These are phyloP conservation scores for Rhizopogon vulgaris DNA, from an alignment of 768 basidiomycete species.

Conservation along the genomic window DNA sequence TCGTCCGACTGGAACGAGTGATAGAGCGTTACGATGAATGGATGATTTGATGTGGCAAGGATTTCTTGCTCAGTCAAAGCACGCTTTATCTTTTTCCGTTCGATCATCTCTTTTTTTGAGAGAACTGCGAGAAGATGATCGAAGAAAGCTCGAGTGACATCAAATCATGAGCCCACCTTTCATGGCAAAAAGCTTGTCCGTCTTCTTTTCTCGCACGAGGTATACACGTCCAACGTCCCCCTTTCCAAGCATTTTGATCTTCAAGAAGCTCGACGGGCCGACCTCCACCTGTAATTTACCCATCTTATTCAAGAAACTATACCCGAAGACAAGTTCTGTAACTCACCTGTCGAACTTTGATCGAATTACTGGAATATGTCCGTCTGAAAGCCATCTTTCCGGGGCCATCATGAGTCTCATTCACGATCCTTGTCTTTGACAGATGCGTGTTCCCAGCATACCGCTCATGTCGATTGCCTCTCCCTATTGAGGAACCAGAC, in stretches of 20 bases:
- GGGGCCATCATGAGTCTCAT: conserved; percentile 41
- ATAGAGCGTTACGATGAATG: conserved; percentile 98
- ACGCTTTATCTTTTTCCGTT: conserved; percentile 98
- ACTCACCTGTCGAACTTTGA: conserved; percentile 84
- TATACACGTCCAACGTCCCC: conserved; percentile 99
- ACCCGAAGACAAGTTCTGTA: background rate
- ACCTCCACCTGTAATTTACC: conserved; percentile 72
- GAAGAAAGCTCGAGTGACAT: conserved; percentile 2
- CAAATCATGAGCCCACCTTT: conserved; percentile 63
- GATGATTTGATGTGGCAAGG: conserved; percentile 95
- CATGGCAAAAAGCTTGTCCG: conserved; percentile 94
- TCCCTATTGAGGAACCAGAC: conserved; percentile 64
- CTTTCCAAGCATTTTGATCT: conserved; percentile 97
- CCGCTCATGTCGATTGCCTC: conserved; percentile 37
- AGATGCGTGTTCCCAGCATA: conserved; percentile 15
- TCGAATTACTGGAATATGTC: conserved; percentile 97
- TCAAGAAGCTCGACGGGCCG: conserved; percentile 87
- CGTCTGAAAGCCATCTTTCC: conserved; percentile 75
- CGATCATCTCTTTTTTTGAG: conserved; percentile 99
- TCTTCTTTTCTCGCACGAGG: conserved; percentile 97
- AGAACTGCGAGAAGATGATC: conserved; percentile 57
- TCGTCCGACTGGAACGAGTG: conserved; percentile 99
- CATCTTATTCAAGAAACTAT: background rate
- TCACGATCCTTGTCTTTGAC: conserved; percentile 40
- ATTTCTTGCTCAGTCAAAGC: conserved; percentile 99